These are phyloP conservation scores for Hansenula sp. DNA, from an alignment of 1,139 yeast species.

Conservation along the genomic window DNA sequence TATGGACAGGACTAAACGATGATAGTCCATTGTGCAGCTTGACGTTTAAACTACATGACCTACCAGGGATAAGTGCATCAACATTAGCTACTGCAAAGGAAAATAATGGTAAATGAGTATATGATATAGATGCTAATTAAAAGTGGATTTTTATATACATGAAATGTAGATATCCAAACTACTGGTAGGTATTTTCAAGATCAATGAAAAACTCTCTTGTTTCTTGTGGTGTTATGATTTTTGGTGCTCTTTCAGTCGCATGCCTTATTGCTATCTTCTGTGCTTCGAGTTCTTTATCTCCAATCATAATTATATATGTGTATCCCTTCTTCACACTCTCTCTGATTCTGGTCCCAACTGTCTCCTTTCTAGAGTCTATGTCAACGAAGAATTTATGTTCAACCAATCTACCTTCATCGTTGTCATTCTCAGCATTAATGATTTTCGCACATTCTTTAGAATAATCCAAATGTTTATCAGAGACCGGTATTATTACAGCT, in stretches of 20 bases:
- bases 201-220: conserved; percentile 44
- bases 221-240: conserved; percentile 40
- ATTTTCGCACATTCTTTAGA: conserved; percentile 32
- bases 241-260: conserved; percentile 48
- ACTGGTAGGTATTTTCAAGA: conserved; percentile 44
- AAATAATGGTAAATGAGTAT: neutral
- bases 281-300: conserved; percentile 73
- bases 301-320: conserved; percentile 76
- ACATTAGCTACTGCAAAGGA: neutral
- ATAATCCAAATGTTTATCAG: conserved; percentile 52
- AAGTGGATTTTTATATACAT: neutral
- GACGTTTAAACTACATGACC: conserved; percentile 11
- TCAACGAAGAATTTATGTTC: conserved; percentile 71
- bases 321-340: conserved; percentile 76
- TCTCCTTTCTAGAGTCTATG: conserved; percentile 66
- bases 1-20: conserved; percentile 41
- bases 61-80: conserved; percentile 7
- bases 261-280: conserved; percentile 65
- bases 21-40: conserved; percentile 18
- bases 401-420: conserved; percentile 43
- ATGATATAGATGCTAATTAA: neutral
- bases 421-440: conserved; percentile 21
- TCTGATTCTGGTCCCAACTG: conserved; percentile 76
- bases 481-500: conserved; percentile 80
- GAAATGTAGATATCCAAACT: neutral